phyloP scores from a whole-genome alignment of 106 monocot species.

The Platanthera zijinensis region DNA sequence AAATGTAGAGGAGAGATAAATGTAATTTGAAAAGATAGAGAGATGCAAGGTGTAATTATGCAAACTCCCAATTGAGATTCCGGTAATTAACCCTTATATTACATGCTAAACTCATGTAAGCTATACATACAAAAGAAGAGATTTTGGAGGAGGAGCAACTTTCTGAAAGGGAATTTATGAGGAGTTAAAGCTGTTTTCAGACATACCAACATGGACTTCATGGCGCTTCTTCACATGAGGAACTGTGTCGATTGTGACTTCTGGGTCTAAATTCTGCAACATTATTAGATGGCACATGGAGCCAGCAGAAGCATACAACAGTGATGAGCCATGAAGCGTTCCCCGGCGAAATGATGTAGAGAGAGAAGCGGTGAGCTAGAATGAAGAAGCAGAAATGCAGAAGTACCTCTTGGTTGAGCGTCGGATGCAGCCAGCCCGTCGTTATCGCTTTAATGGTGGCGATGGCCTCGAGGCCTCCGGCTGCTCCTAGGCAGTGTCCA shows the following conservation, averaged over 20 bases:
- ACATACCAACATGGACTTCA: conserved; percentile 35
- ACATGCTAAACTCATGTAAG: no score
- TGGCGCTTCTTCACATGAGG: conserved; percentile 26
- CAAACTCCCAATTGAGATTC: no score
- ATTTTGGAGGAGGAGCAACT: no score
- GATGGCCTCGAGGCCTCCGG: conserved; percentile 26
- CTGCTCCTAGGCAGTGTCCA: conserved; percentile 24
- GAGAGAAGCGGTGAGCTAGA: not conserved
- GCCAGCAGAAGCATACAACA: not conserved
- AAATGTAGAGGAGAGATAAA: no score
- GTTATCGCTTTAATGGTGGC: conserved; percentile 17
- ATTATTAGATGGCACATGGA: no score
- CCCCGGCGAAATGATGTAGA: not conserved
- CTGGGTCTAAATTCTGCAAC: conserved; percentile 32
- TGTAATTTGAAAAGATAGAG: no score
- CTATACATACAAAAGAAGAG: no score
- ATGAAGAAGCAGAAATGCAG: not conserved
- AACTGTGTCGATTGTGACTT: conserved; percentile 29
- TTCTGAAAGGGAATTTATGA: no score
- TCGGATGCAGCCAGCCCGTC: conserved; percentile 24
- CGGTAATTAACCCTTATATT: no score
- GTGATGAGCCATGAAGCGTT: not conserved
- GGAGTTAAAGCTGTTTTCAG: not conserved
- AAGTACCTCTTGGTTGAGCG: conserved; percentile 14
- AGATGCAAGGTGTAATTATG: no score